Conservation (phyloP, 2,329 filamentous ascomycete genomes). For the Trichoderma simmonsii region DNA sequence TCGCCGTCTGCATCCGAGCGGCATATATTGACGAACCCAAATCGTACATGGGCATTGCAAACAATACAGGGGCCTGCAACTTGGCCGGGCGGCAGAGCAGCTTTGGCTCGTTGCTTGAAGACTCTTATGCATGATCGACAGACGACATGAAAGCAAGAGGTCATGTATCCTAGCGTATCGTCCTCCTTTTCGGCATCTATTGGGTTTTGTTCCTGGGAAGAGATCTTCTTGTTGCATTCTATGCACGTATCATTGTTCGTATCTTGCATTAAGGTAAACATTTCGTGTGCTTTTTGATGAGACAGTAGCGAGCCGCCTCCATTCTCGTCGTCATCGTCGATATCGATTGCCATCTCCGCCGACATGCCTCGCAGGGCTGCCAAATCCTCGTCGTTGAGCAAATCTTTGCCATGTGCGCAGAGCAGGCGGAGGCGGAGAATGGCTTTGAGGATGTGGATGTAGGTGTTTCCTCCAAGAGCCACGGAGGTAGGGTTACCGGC, state of each 20-base stretch:
- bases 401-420: conserved; percentile 89
- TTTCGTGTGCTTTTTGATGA: conserved; percentile 75
- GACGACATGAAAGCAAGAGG: conserved; percentile 81
- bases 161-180: conserved; percentile 72
- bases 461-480: conserved; percentile 77
- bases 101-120: conserved; percentile 53
- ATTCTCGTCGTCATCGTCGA: conserved; percentile 77
- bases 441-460: conserved; percentile 87
- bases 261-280: conserved; percentile 79
- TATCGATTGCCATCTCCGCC: conserved; percentile 81
- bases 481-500: conserved; percentile 55
- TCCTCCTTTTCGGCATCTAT: conserved; percentile 56
- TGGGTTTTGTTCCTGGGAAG: conserved; percentile 52
- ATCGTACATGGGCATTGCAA: conserved; percentile 62
- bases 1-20: conserved; percentile 57
- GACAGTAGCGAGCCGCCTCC: conserved; percentile 56
- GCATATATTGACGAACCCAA: conserved; percentile 66
- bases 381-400: conserved; percentile 80
- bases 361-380: conserved; percentile 76
- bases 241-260: conserved; percentile 73
- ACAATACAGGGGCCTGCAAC: conserved; percentile 59
- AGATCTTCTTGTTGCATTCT: conserved; percentile 64
- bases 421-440: conserved; percentile 87
- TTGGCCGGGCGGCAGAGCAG: conserved; percentile 36
- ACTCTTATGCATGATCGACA: conserved; percentile 69